A percentile compares a stretch with the other conserved stretches of the same genome.
phyloP scores from a whole-genome alignment of 2,329 filamentous ascomycete species.

The Fusarium siculi region DNA sequence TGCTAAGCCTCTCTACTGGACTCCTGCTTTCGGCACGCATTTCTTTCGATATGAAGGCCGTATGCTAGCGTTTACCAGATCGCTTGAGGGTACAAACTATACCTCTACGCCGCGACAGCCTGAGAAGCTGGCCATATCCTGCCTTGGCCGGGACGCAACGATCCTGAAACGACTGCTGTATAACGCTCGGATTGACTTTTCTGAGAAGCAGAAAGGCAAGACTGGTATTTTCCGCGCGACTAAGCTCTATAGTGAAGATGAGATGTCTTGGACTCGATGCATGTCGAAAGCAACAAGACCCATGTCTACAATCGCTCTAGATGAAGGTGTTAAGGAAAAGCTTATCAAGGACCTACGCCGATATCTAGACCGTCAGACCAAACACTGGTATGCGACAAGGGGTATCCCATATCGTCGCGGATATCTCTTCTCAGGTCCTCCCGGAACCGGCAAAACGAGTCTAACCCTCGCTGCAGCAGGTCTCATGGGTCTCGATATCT shows the following conservation, averaged over 20 bases:
- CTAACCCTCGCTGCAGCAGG: constrained; percentile 12
- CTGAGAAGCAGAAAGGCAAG: constrained; percentile 1
- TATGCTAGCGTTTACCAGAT: constrained; percentile 2
- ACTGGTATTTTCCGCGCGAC: constrained; percentile 13
- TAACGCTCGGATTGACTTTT: constrained; percentile 8
- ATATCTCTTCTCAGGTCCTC: constrained; percentile 27
- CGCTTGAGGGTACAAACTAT: neutral
- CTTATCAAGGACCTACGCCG: neutral
- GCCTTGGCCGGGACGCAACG: constrained; percentile 8
- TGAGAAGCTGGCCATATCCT: constrained; percentile 14
- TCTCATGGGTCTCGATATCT: constrained; percentile 10
- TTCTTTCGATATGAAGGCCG: constrained; percentile 8
- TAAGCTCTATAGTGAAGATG: neutral
- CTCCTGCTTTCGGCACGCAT: constrained; percentile 9
- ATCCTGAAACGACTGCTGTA: constrained; percentile 11
- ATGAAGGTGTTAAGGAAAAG: neutral
- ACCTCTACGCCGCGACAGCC: neutral
- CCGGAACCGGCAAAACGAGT: constrained; percentile 29
- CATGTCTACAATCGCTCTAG: constrained; percentile 12
- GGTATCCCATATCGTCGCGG: constrained; percentile 26
- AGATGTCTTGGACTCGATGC: constrained; percentile 1
- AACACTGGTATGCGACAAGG: constrained; percentile 17
- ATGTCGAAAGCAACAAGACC: constrained; percentile 22
- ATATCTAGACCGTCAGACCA: constrained; percentile 12
- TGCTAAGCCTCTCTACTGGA: constrained; percentile 4